Evolutionary conservation across 2,329 filamentous ascomycete species (phyloP), one percentile per base, ranked within the genome.

Genomic region (Penicillium sclerotiorum): DNA sequence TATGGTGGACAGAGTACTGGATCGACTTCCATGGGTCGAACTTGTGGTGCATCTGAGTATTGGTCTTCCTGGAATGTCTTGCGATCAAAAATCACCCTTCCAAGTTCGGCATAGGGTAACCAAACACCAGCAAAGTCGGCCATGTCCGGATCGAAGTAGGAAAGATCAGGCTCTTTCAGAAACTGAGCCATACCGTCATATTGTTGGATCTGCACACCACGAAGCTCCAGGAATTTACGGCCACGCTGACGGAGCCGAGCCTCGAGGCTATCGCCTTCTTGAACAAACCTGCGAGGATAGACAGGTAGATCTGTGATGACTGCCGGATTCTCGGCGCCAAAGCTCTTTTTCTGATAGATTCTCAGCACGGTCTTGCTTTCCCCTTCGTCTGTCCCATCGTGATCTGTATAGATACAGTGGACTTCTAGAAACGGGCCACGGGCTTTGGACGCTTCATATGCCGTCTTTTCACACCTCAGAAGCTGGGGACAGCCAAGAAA

Each of bases 21-120:
- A 12, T 49, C 46, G 15, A 25, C 11, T 12, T 39, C 22, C 3
- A 7, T 9, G 17, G 41, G 8, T 18, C 23, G 17, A 9, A n/a
- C 28, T 17, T 35, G 23, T 5, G 25, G 17, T 17, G 17, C n/a
- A 49, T 44, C 44, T 12, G 46, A 28, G 33, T 20, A 28, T 33
- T 49, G 38, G 11, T 49, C 46, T n/a, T 49, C 39, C 17, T 49
- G 46, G 15, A 44, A 49, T 2, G 33, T 38, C 18, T 49, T 35
- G 12, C 46, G 30, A 25, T 49, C 46, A 8, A 49, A 21, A 8
- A 49, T 37, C 5, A 49, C 33, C 25, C 46, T 27, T 28, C 46
- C 46, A 11, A 35, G 23, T 30, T 44, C 46, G n/a, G 39, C 41
- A 43, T 37, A 49, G 5, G 38, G 46, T 18, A 41, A 12, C 45